Base-by-base conservation (phyloP, 192 early-diverging fungal species). In the Coemansia sp. region DNA sequence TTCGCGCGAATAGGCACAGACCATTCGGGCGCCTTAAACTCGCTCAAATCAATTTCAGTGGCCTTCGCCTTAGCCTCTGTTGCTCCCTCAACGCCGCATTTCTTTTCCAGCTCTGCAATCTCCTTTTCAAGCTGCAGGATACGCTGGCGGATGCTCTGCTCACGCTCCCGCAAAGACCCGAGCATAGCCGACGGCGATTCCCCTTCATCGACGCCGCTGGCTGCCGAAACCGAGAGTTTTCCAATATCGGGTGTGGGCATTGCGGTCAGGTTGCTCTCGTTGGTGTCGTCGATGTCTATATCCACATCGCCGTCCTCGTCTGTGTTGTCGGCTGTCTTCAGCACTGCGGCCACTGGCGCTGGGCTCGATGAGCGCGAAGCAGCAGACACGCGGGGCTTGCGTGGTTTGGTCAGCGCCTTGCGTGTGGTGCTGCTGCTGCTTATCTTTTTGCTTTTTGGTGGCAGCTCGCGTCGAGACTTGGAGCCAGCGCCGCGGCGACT, bases 1-100 rank as follows among this genome's bases (percentile, higher is more conserved):
- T 96, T 94, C 28, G 96, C 92, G 72, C 96, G 95, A 69, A 96
- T 96, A 14, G 95, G 95, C 20, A 96, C 88, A 75, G 94, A 95
- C 94, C 94, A 96, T 68, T 95, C 86, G 11, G 95, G 95, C 33
- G 94, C 94, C 70, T 91, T 88, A 74, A 94, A 96, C 65, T 94
- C 92, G 73, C 90, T 90, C 81, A 92, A 65, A 56, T 89, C 86
- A 58, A 86, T 52, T 57, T 53, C 62, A 5, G 28, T 60, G 38
- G 63, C 45, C 61, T 67, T 72, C 53, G 39, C 61, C 12, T 37
- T 52, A 18, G 53, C 41, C 18, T 68, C 67, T 2, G 68, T 52
- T 18, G 59, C 61, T 53, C 59, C 72, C 17, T 79, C 71, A 7
- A 82, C 64, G 28, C 80, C 77, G 59, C 79, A 83, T 37, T 85